Evolutionary conservation across 139 green algal genomes (phyloP), one percentile per base, ranked within the genome.

Genomic region (Volvox africanus): DNA sequence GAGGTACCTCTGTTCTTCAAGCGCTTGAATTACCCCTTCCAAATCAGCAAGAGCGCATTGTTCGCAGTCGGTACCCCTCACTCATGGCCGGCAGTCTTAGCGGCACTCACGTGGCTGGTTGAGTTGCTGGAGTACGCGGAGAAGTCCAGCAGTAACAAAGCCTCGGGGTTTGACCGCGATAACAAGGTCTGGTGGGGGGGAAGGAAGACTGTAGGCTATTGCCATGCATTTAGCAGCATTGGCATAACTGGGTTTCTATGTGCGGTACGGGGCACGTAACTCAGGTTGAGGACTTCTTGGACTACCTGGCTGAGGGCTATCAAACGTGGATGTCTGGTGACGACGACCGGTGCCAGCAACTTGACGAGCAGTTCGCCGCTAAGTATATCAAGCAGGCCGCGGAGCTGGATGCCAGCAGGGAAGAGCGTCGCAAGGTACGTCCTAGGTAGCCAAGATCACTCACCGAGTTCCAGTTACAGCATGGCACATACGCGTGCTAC

Each of bases 1-100:
- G 97, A 98, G 78, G 96, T 98, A 16, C 97, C 97, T 9, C 78
- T 93, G 32, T 92, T 99, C 50, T 99, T 98, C 94, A 99, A 99
- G 94, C 95, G 97, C 36, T 94, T 99, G 28, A 94, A 95, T 67
- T 99, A 99, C 92, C 98, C 98, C 14, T 99, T 99, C 87, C 93
- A 95, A 61, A 98, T 99, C 93, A 96, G 88, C 93, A 99, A 99
- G 89, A 96, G 88, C 61, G 96, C 96, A 28, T 92, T 99, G 78
- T 98, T 97, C 82, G 97, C 98, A 1, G 97, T 99, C 2, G 98
- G 98, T 83, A 97, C 92, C 87, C 97, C 98, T 0, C 97, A 99
- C 94, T 98, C 98, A 2, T 99, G 98, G 98, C 98, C 98, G 1
- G 93, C 92, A 17, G 93, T 98, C 79, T 94, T 99, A 36, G 97